A percentile compares a stretch with the other conserved stretches of the same genome.
phyloP scores from a whole-genome alignment of 225 moss, liverwort and hornwort species.

The Pseudoscleropodium purum region DNA sequence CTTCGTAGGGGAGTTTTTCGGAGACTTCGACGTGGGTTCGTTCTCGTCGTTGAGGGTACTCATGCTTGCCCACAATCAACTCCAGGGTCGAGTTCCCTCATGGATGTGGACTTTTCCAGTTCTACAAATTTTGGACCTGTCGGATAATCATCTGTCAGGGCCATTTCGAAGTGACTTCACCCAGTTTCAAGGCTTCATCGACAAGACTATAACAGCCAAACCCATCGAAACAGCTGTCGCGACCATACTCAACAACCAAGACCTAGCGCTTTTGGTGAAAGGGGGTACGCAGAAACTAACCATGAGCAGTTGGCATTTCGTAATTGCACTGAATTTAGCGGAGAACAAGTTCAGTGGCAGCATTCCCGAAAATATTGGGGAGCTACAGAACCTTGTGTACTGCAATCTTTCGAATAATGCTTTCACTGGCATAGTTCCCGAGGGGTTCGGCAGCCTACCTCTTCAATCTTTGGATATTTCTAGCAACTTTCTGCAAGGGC shows the following conservation, averaged over 20 bases:
- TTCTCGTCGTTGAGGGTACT: background rate
- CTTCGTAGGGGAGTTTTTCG: background rate
- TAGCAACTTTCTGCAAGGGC: background rate
- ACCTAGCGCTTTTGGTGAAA: constrained; percentile 1
- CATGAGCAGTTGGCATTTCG: background rate
- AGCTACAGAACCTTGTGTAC: background rate
- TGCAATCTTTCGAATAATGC: constrained; percentile 2
- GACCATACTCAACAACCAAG: constrained; percentile 2
- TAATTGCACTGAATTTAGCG: background rate
- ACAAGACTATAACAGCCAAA: background rate
- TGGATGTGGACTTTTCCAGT: constrained; percentile 20
- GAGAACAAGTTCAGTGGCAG: background rate
- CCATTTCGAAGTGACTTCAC: background rate
- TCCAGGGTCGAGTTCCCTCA: background rate
- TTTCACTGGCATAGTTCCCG: background rate
- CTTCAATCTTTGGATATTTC: constrained; percentile 12
- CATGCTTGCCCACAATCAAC: constrained; percentile 2
- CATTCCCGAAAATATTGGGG: background rate
- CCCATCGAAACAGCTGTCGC: background rate
- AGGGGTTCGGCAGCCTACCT: background rate
- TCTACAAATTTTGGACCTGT: constrained; percentile 14
- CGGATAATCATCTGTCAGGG: constrained; percentile 3
- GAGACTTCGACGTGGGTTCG: background rate
- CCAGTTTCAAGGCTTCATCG: background rate
- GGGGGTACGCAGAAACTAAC: background rate